Evolutionary conservation across 768 basidiomycete species (phyloP), one percentile per base, ranked within the genome.

Genomic region (Xerocomellus dryophilus): DNA sequence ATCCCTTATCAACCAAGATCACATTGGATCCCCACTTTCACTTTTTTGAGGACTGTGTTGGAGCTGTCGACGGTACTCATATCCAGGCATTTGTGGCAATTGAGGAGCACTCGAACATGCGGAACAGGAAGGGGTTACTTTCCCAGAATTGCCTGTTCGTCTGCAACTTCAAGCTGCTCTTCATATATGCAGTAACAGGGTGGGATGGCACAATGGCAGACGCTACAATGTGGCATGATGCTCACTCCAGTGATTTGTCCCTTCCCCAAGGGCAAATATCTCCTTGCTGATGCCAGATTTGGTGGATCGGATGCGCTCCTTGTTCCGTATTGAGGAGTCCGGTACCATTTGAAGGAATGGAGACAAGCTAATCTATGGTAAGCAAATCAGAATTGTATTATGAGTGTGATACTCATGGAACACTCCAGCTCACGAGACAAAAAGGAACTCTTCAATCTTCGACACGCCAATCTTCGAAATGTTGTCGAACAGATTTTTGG

Each of bases 281-380:
- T 54, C 0, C 44, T 60, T 9, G 52, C 41, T 2, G 31, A 60
- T 54, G 51, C 44, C 2, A 47, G 60, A 2, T 61, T 61, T 40
- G 39, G 50, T 0, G 32, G 25, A n/a, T 58, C 31, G 1, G 34
- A 73, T 56, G 34, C 59, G 2, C 64, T 76, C 1, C 61, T 78
- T 0, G 65, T 75, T 3, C 76, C 76, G 21, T 77, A 75, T 47
- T 53, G 57, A 8, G 66, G 71, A 40, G 68, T 74, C 3, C 58
- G 62, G 2, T 77, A 77, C 60, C 73, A 77, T 51, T 58, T 75
- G 29, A 61, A 59, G 18, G 71, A 76, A 60, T 76, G 71, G 70
- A 49, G 27, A 4, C 50, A 44, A 46, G 29, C 32, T 3, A 40
- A 36, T 2, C n/a, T 25, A 20, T 4, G 25, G 42, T 43, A 18